Conservation (phyloP, 495 filamentous ascomycete genomes). For the Barbatosphaeria neglecta region DNA sequence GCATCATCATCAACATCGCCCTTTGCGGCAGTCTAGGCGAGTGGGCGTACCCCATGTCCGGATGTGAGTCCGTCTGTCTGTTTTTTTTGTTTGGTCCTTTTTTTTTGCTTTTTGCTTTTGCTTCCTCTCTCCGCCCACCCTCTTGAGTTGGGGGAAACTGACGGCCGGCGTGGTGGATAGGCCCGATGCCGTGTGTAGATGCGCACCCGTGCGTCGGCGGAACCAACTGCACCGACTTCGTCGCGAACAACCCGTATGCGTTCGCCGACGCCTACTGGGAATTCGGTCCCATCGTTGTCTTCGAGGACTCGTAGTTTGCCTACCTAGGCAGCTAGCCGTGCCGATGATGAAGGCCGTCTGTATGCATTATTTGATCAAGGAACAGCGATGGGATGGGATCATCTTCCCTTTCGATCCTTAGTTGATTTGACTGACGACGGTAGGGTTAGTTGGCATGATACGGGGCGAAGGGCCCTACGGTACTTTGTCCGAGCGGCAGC, state of each 20-base stretch:
- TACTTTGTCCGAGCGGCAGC: too few species aligned
- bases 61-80: slow-evolving; percentile 27
- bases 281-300: slow-evolving; percentile 54
- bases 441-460: too few species aligned
- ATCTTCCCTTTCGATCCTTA: too few species aligned
- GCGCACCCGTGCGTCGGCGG: slow-evolving; percentile 2
- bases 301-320: slow-evolving; percentile 21
- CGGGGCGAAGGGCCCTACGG: too few species aligned
- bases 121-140: neutral
- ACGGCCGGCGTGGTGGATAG: too few species aligned
- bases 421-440: too few species aligned
- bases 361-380: too few species aligned
- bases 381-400: too few species aligned
- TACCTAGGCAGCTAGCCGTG: too few species aligned
- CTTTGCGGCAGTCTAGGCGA: slow-evolving; percentile 60
- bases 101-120: slow-evolving; percentile 1
- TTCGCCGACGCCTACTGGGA: slow-evolving; percentile 57
- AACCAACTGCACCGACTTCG: slow-evolving; percentile 47
- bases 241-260: slow-evolving; percentile 48
- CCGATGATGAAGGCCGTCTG: too few species aligned
- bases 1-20: slow-evolving; percentile 58
- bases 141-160: too few species aligned
- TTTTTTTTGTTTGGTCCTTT: too few species aligned
- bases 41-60: slow-evolving; percentile 22
- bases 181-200: slow-evolving; percentile 6